Base-by-base conservation (phyloP, 2,329 filamentous ascomycete species). In the Calonectria ilicicola region DNA sequence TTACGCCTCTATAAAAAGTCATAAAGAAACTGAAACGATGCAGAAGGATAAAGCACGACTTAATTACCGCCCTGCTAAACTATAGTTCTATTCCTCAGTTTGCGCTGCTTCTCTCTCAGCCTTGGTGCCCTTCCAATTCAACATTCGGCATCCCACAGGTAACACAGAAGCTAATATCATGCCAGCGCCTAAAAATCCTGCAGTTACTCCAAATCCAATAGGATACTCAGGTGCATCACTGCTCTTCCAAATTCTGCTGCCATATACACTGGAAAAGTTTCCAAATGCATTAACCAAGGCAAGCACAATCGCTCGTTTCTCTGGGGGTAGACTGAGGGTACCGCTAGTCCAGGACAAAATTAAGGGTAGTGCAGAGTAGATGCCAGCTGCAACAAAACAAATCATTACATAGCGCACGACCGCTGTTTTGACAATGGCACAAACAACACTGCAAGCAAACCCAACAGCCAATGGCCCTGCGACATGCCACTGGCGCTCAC, bases 181-280 rank as follows among this genome's bases (percentile, higher is more conserved):
- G 19, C 73, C 80, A 0, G 69, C 69, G 2, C 80, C 80, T 1
- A 81, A 32, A 32, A 82, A 81, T 0, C 71, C 80, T 15, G 80
- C 80, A 4, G 80, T 81, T 38, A 81, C 78, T 2, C 79, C 80
- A 42, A 82, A 82, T 0, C 80, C 79, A 15, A 80, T 69, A 6
- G 75, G 76, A 53, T 81, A 81, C 5, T 63, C 76, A 0, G 81
- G 81, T 6, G 67, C 64, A 29, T 82, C 79, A 69, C 87, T 85
- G 5, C 49, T 71, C 35, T 69, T 72, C 70, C 73, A 75, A 1
- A 72, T 27, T 2, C 69, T 53, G 2, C 65, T 75, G 1, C 73
- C 73, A 1, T 72, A 75, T 8, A 76, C 66, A 1, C 65, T 73
- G 10, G 67, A 65, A n/a, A 72, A 29, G 4, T 74, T 68, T 0